Conservation (phyloP, 108 stramenopile species). For the Skeletonema costatum region DNA sequence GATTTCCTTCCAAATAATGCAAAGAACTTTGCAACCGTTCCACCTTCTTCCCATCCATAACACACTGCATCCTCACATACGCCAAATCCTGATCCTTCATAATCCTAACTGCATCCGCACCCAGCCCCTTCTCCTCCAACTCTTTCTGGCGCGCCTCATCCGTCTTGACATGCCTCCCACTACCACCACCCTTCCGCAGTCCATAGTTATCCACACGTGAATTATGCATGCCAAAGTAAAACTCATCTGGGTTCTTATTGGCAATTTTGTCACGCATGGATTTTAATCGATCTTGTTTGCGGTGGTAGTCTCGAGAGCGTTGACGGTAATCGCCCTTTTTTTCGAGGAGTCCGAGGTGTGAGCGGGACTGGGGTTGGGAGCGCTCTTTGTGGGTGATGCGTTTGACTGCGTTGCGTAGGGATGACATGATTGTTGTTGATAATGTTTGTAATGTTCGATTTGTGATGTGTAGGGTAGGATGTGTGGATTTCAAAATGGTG, state of each 20-base stretch:
- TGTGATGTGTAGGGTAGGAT: background rate
- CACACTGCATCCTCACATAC: constrained; percentile 84
- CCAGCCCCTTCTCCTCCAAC: constrained; percentile 47
- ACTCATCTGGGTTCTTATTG: constrained; percentile 98
- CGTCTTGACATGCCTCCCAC: constrained; percentile 58
- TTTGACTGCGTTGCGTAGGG: constrained; percentile 98
- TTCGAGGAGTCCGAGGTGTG: constrained; percentile 95
- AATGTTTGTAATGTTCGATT: background rate
- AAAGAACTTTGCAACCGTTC: constrained; percentile 78
- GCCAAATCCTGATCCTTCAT: constrained; percentile 98
- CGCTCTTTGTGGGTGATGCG: constrained; percentile 98
- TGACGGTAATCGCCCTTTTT: constrained; percentile 96
- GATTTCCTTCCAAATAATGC: constrained; percentile 76
- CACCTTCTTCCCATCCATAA: constrained; percentile 78
- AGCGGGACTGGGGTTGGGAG: constrained; percentile 86
- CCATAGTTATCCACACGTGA: constrained; percentile 56
- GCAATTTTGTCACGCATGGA: constrained; percentile 79
- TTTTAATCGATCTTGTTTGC: constrained; percentile 77
- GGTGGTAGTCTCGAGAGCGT: constrained; percentile 93
- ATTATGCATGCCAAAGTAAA: constrained; percentile 98
- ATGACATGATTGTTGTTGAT: constrained; percentile 80
- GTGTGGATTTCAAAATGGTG: background rate
- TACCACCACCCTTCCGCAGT: constrained; percentile 25
- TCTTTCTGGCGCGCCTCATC: constrained; percentile 54
- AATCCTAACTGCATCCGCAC: constrained; percentile 68